Evolutionary conservation across 805 yeast genomes (phyloP).

Genomic region (Wickerhamiella kurtzmanii): DNA sequence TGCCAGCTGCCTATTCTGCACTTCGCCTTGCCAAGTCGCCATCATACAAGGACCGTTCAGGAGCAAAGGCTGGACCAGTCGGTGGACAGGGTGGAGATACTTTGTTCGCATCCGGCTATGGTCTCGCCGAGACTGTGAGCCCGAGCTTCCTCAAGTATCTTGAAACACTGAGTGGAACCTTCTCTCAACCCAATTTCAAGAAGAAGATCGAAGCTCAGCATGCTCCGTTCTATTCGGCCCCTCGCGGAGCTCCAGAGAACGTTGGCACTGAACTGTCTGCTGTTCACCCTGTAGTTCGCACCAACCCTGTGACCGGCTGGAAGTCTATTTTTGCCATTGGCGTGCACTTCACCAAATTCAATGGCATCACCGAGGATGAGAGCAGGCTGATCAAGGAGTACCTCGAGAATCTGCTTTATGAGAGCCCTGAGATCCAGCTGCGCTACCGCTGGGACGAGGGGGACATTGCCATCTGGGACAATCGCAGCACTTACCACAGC

Average conservation of each 20-base stretch:
- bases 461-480: slow-evolving; percentile 46
- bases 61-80: slow-evolving; percentile 5
- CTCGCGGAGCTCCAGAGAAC: slow-evolving; percentile 22
- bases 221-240: slow-evolving; percentile 14
- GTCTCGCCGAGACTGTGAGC: slow-evolving; percentile 38
- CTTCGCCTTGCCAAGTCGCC: slow-evolving; percentile 35
- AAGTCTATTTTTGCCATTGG: slow-evolving; percentile 39
- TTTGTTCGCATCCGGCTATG: slow-evolving; percentile 37
- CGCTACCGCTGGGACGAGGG: slow-evolving; percentile 37
- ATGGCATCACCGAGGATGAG: slow-evolving; percentile 39
- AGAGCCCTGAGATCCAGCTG: slow-evolving; percentile 18
- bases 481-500: slow-evolving; percentile 38
- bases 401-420: slow-evolving; percentile 18
- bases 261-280: slow-evolving; percentile 27
- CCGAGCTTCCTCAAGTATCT: slow-evolving; percentile 34
- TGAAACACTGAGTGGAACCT: slow-evolving; percentile 29
- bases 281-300: slow-evolving; percentile 45
- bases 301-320: slow-evolving; percentile 52
- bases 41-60: slow-evolving; percentile 5
- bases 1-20: slow-evolving; percentile 43
- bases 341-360: slow-evolving; percentile 35
- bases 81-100: slow-evolving; percentile 33
- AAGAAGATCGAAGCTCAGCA: not conserved
- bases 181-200: slow-evolving; percentile 5
- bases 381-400: slow-evolving; percentile 34